A percentile compares a stretch with the other conserved stretches of the same genome.
These are phyloP conservation scores for Murraya koenigii DNA, from an alignment of 345 rosid species.

Conservation along the genomic window DNA sequence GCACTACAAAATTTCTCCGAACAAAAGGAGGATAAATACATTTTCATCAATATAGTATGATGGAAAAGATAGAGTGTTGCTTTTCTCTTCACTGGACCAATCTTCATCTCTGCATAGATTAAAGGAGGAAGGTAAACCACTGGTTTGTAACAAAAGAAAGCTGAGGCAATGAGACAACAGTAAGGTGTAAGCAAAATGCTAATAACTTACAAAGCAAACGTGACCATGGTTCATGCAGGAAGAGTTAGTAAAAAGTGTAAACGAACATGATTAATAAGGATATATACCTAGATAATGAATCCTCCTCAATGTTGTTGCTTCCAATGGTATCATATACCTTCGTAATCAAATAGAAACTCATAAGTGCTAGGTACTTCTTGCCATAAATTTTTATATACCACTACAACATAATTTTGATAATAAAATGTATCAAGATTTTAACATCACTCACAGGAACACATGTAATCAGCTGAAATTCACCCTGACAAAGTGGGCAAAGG, in stretches of 20 bases:
- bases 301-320: slow-evolving; percentile 71
- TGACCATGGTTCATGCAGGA: neutral
- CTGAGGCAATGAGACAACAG: neutral
- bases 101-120: slow-evolving; percentile 81
- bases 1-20: slow-evolving; percentile 15
- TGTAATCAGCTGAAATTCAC: slow-evolving; percentile 91
- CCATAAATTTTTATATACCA: slow-evolving; percentile 13
- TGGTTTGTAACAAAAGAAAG: slow-evolving; percentile 2
- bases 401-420: slow-evolving; percentile 16
- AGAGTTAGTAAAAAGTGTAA: neutral
- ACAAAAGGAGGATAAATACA: slow-evolving; percentile 51
- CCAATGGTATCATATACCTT: slow-evolving; percentile 90
- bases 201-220: neutral
- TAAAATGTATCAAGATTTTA: slow-evolving; percentile 1
- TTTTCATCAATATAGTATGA: slow-evolving; percentile 95
- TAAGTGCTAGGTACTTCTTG: slow-evolving; percentile 17
- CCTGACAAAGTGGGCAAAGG: slow-evolving; percentile 97
- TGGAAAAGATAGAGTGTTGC: slow-evolving; percentile 70
- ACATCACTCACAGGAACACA: slow-evolving; percentile 85
- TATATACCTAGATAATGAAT: slow-evolving; percentile 60
- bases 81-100: slow-evolving; percentile 70
- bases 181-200: neutral
- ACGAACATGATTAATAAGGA: neutral
- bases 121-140: slow-evolving; percentile 15
- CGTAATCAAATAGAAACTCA: slow-evolving; percentile 33